Evolutionary conservation across 768 basidiomycete species (phyloP), one percentile per base, ranked within the genome.

Genomic region (Artomyces pyxidatus): DNA sequence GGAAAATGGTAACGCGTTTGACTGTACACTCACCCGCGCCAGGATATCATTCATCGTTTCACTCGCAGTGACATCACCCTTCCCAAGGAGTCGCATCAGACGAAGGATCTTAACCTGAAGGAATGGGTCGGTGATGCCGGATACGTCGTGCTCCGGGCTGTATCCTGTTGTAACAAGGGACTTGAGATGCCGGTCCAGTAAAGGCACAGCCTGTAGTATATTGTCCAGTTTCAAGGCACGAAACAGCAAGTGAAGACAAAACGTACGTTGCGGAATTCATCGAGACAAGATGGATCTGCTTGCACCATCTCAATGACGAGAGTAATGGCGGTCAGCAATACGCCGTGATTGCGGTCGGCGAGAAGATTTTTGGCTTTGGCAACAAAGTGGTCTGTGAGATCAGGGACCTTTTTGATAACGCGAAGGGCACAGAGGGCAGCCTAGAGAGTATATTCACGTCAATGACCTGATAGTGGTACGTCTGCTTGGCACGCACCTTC

Each of bases 31-130:
- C 57, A 86, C 89, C 75, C 96, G 95, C 7, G 95, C 95, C 43
- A 98, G 68, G 53, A 99, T 95, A 66, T 99, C 96, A 62, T 98
- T 98, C 95, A 99, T 98, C 8, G 81, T 78, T 61, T 98, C 95
- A 59, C 90, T 94, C 6, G 94, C 90, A 60, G 83, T 80, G 44
- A 72, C 77, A 59, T 96, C 90, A 0, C 84, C 86, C 59, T 72
- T 82, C 7, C 95, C 96, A 22, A 98, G 79, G n/a, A 96, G 59
- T 27, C 93, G 80, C 39, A 99, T 71, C 32, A 99, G 71, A 10
- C 93, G 83, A 21, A 99, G 72, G 37, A 95, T 82, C 67, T 98
- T 99, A 58, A 94, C 83, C 65, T 95, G 92, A 6, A 94, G 71
- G 74, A 94, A 94, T 6, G 92, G 92, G 66, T 95, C 93, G 14